phyloP scores from a whole-genome alignment of 164 flowering plant species.

The grape (Vitis vinifera) region DNA sequence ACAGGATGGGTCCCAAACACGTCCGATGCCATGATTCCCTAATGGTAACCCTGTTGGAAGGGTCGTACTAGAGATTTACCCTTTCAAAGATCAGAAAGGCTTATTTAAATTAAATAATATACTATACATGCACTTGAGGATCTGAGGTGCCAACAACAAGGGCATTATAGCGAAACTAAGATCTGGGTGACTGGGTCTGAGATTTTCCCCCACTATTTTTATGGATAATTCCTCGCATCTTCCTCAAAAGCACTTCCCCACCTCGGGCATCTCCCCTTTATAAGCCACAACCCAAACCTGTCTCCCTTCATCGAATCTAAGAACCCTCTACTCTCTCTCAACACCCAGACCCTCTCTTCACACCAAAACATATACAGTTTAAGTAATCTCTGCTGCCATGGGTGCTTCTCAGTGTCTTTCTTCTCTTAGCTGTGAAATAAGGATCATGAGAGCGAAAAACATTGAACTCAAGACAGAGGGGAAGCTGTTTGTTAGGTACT shows the following conservation, averaged over 20 bases:
- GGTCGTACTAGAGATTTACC: conserved; percentile 3
- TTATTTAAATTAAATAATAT: conserved; percentile 6
- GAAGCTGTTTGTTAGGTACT: conserved; percentile 54
- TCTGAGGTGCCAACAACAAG: neutral
- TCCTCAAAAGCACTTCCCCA: neutral
- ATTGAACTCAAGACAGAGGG: conserved; percentile 23
- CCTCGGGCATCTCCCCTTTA: neutral
- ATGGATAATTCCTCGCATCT: neutral
- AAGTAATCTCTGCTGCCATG: conserved; percentile 13
- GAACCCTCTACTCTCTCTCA: neutral
- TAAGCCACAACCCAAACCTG: neutral
- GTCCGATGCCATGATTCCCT: too few species aligned
- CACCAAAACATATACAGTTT: too few species aligned
- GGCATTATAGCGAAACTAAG: neutral
- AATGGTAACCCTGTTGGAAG: neutral
- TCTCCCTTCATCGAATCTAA: neutral
- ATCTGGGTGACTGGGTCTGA: neutral
- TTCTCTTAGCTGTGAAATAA: conserved; percentile 44
- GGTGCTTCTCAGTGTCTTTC: conserved; percentile 16
- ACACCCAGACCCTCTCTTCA: neutral
- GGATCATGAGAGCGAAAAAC: conserved; percentile 58
- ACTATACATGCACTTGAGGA: neutral
- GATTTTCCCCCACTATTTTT: neutral
- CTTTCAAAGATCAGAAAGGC: conserved; percentile 4
- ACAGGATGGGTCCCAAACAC: too few species aligned